phyloP scores from a whole-genome alignment of 1,284 basidiomycete species.

The Ceratobasidium papillatum region DNA sequence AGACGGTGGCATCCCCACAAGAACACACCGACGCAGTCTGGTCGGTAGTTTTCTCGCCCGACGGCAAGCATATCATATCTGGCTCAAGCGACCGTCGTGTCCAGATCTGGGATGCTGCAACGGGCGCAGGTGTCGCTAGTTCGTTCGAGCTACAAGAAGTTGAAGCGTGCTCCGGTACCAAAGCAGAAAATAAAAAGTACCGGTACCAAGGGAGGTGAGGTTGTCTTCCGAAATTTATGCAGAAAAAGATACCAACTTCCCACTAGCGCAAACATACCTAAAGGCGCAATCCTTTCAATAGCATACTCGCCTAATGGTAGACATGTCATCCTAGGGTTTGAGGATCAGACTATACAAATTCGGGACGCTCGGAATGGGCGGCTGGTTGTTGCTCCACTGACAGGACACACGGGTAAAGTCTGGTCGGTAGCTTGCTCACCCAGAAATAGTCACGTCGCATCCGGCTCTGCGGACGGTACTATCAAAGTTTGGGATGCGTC shows the following conservation, averaged over 20 bases:
- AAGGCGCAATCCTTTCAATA: not conserved
- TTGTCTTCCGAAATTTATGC: too few relatives aligned
- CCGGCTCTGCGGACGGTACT: conserved; percentile 2
- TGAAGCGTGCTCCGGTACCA: too few relatives aligned
- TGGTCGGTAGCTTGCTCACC: conserved; percentile 37
- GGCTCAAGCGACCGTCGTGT: not conserved
- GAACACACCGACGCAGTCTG: conserved; percentile 14
- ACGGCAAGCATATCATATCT: conserved; percentile 5
- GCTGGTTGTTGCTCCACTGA: not conserved
- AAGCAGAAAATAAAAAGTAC: too few relatives aligned
- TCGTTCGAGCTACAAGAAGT: not conserved
- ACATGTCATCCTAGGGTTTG: not conserved
- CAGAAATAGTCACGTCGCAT: conserved; percentile 2
- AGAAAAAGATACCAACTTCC: too few relatives aligned
- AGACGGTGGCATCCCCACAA: not conserved
- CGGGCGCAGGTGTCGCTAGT: not conserved
- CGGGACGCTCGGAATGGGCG: not conserved
- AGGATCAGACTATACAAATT: not conserved
- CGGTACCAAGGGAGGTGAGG: too few relatives aligned
- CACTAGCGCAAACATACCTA: not conserved
- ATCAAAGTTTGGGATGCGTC: not conserved
- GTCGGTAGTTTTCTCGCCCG: conserved; percentile 34
- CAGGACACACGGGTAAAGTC: conserved; percentile 14
- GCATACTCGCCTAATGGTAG: conserved; percentile 25
- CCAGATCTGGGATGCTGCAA: not conserved